phyloP scores from a whole-genome alignment of 2,329 filamentous ascomycete species.

The Cladosporium oxysporum region DNA sequence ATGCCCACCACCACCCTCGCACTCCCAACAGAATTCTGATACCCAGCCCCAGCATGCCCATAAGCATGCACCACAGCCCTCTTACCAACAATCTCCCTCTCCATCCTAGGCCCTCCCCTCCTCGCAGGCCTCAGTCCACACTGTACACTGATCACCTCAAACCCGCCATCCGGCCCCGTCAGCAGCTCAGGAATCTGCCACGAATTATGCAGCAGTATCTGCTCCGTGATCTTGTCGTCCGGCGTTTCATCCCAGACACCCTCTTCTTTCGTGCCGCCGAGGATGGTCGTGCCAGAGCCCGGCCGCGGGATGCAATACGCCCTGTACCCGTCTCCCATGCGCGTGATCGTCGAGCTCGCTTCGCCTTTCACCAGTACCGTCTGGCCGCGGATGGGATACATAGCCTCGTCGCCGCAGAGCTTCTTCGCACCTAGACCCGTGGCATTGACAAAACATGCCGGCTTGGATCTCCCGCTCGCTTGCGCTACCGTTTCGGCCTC shows the following conservation, averaged over 20 bases:
- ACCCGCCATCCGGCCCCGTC: conserved; percentile 38
- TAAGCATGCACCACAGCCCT: conserved; percentile 48
- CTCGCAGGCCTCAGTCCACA: conserved; percentile 49
- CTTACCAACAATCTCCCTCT: conserved; percentile 40
- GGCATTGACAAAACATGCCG: conserved; percentile 44
- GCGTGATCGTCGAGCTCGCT: conserved; percentile 36
- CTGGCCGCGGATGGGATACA: conserved; percentile 50
- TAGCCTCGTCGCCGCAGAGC: conserved; percentile 38
- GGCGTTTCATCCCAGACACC: conserved; percentile 38
- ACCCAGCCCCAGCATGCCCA: conserved; percentile 51
- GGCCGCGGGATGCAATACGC: conserved; percentile 48
- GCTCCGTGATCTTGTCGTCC: conserved; percentile 37
- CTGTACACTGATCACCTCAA: conserved; percentile 47
- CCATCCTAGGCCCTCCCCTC: conserved; percentile 46
- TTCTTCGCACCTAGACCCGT: conserved; percentile 44
- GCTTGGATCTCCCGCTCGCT: conserved; percentile 14
- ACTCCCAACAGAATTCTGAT: conserved; percentile 37
- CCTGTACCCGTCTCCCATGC: conserved; percentile 33
- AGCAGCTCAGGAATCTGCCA: conserved; percentile 40
- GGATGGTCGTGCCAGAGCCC: conserved; percentile 43
- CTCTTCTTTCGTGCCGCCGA: conserved; percentile 49
- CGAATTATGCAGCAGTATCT: conserved; percentile 41
- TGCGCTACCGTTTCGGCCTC: conserved; percentile 29
- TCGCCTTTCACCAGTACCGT: conserved; percentile 49
- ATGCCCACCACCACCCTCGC: conserved; percentile 32